Percentiles rank a stretch among this genome's conserved stretches.
Conservation (phyloP, 1,284 basidiomycete species). For the Ustilago tritici region DNA sequence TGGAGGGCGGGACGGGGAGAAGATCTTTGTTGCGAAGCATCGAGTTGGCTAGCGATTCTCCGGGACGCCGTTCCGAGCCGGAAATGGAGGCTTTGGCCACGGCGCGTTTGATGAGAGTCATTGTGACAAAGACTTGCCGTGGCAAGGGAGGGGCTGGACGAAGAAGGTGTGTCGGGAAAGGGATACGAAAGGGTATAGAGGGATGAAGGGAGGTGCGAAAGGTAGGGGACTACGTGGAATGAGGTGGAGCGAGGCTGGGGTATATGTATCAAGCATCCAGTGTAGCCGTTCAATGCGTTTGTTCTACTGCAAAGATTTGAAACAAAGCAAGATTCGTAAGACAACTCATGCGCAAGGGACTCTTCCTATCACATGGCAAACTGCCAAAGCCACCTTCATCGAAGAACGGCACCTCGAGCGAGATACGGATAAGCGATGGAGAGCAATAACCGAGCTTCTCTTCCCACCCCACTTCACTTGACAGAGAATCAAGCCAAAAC, state of each 20-base stretch:
- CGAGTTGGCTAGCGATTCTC: conserved; percentile 36
- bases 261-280: background rate
- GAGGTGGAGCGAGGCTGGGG: background rate
- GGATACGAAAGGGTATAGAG: background rate
- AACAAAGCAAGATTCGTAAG: background rate
- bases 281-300: too few relatives aligned
- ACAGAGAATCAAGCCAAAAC: conserved; percentile 2
- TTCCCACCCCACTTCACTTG: background rate
- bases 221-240: background rate
- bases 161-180: background rate
- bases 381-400: background rate
- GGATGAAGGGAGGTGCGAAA: background rate
- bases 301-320: too few relatives aligned
- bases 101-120: conserved; percentile 34
- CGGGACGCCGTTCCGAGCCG: conserved; percentile 40
- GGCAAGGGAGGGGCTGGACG: background rate
- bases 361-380: conserved; percentile 8
- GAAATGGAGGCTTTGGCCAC: conserved; percentile 40
- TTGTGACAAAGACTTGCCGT: background rate
- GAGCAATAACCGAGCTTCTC: too few relatives aligned
- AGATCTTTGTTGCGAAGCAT: conserved; percentile 59
- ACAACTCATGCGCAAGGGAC: background rate
- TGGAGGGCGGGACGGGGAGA: conserved; percentile 53
- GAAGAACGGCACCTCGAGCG: conserved; percentile 30
- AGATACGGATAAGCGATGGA: background rate